Evolutionary conservation across 2,329 filamentous ascomycete genomes (phyloP).

Genomic region (Colletotrichum sp.): DNA sequence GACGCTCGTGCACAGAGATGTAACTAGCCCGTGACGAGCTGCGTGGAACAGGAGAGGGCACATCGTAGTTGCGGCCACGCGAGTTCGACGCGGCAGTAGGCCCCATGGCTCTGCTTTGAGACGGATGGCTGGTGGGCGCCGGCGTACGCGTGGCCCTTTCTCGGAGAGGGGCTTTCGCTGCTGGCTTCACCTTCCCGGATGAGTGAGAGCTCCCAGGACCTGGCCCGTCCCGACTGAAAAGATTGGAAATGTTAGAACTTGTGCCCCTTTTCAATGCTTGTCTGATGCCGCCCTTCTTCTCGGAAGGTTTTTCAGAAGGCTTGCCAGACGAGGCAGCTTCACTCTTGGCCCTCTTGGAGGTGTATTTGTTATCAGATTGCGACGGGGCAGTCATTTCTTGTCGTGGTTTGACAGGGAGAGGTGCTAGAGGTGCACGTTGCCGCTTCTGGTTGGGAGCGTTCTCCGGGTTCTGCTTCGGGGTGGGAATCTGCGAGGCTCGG

Average conservation of each 20-base stretch:
- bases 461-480: slow-evolving; percentile 31
- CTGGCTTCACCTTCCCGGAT: slow-evolving; percentile 26
- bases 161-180: slow-evolving; percentile 15
- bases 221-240: slow-evolving; percentile 54
- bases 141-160: slow-evolving; percentile 1
- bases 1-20: slow-evolving; percentile 55
- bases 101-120: slow-evolving; percentile 15
- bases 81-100: slow-evolving; percentile 19
- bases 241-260: slow-evolving; percentile 49
- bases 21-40: slow-evolving; percentile 53
- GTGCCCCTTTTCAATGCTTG: slow-evolving; percentile 57
- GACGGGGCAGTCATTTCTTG: slow-evolving; percentile 23
- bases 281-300: slow-evolving; percentile 53
- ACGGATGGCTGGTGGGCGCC: background rate
- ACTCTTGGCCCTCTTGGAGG: slow-evolving; percentile 33
- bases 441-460: slow-evolving; percentile 54
- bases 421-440: slow-evolving; percentile 39
- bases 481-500: slow-evolving; percentile 23
- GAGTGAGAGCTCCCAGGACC: slow-evolving; percentile 1
- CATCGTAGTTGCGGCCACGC: slow-evolving; percentile 21
- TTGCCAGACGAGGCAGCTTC: slow-evolving; percentile 26
- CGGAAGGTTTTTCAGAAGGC: slow-evolving; percentile 29
- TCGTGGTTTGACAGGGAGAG: slow-evolving; percentile 21
- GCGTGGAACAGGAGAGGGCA: slow-evolving; percentile 32
- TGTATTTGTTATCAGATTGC: slow-evolving; percentile 27